Conservation (phyloP, 192 early-diverging fungal genomes). For the Obelidium mucronatum region DNA sequence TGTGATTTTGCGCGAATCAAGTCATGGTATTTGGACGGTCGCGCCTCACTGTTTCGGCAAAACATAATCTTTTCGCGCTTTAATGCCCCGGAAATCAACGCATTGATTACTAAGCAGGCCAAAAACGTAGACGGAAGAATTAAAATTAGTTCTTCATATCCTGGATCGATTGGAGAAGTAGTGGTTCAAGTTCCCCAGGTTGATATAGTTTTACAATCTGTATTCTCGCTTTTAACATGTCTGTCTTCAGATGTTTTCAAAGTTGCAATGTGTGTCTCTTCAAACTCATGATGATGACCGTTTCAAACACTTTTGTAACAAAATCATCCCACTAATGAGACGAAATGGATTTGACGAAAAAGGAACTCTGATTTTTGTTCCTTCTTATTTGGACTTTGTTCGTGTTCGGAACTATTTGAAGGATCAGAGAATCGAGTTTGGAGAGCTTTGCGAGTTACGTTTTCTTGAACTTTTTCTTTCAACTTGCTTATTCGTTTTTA, state of each 20-base stretch:
- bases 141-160: slow-evolving; percentile 46
- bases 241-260: slow-evolving; percentile 67
- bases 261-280: slow-evolving; percentile 68
- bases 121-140: slow-evolving; percentile 71
- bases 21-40: slow-evolving; percentile 86
- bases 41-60: slow-evolving; percentile 86
- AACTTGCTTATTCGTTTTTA: too few relatives aligned
- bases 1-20: slow-evolving; percentile 95
- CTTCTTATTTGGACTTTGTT: slow-evolving; percentile 98
- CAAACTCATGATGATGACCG: slow-evolving; percentile 76
- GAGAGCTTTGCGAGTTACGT: slow-evolving; percentile 79
- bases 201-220: background rate
- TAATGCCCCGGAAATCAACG: slow-evolving; percentile 90
- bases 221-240: background rate
- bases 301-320: slow-evolving; percentile 78
- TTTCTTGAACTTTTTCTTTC: slow-evolving; percentile 5
- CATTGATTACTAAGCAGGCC: slow-evolving; percentile 63
- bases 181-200: slow-evolving; percentile 81
- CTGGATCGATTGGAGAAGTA: slow-evolving; percentile 82
- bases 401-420: slow-evolving; percentile 87
- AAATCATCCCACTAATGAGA: slow-evolving; percentile 65
- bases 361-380: slow-evolving; percentile 76
- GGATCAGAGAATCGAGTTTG: slow-evolving; percentile 70
- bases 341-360: slow-evolving; percentile 50
- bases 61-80: slow-evolving; percentile 84